phyloP scores from a whole-genome alignment of 2,329 filamentous ascomycete genomes.

The Aspergillus unguis region DNA sequence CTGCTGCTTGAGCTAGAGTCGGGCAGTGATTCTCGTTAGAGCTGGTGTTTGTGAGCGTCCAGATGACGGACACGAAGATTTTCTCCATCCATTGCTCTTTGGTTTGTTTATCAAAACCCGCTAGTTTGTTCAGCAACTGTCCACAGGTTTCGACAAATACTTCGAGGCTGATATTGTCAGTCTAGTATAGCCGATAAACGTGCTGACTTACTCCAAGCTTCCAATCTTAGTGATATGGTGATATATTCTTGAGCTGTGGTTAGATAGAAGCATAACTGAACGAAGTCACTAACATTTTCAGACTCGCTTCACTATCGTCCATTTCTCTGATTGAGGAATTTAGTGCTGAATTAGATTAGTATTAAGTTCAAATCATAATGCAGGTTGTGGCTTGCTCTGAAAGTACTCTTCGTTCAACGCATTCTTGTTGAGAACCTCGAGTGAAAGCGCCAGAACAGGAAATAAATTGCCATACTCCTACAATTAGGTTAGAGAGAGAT shows the following conservation, averaged over 20 bases:
- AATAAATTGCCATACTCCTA: conserved; percentile 62
- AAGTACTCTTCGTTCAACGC: conserved; percentile 42
- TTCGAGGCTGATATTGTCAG: conserved; percentile 28
- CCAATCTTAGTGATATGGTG: conserved; percentile 66
- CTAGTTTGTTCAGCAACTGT: conserved; percentile 61
- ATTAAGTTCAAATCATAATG: not conserved
- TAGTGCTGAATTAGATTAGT: conserved; percentile 46
- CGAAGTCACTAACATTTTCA: conserved; percentile 51
- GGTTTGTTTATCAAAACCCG: conserved; percentile 47
- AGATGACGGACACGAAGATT: conserved; percentile 64
- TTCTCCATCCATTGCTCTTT: conserved; percentile 65
- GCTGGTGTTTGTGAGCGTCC: conserved; percentile 55
- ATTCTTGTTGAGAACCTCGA: conserved; percentile 59
- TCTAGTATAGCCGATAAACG: not conserved
- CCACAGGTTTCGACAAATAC: conserved; percentile 54
- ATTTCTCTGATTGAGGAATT: conserved; percentile 59
- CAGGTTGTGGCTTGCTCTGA: conserved; percentile 30
- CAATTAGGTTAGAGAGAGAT: not conserved
- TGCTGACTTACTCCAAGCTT: conserved; percentile 44
- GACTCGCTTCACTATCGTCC: conserved; percentile 59
- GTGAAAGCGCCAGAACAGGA: conserved; percentile 62
- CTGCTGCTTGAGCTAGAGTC: conserved; percentile 22
- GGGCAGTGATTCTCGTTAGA: conserved; percentile 29
- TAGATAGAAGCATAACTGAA: conserved; percentile 1
- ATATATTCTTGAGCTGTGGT: conserved; percentile 47